A percentile compares a stretch with the other conserved stretches of the same genome.
These are phyloP conservation scores for Diaporthe eres DNA, from an alignment of 2,329 filamentous ascomycete species.

Conservation along the genomic window DNA sequence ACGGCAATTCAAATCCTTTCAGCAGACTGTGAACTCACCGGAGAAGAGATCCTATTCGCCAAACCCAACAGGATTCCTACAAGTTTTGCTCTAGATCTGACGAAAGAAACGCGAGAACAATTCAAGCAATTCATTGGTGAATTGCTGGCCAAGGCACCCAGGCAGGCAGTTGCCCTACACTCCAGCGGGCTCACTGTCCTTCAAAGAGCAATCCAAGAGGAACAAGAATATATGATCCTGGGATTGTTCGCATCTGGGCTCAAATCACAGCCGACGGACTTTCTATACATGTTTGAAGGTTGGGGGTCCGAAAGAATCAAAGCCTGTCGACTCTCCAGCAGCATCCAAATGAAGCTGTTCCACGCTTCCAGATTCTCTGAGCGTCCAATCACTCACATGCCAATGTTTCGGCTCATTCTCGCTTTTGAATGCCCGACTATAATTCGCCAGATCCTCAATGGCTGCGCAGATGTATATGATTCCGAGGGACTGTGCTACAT, in stretches of 20 bases:
- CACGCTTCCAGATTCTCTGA: not conserved
- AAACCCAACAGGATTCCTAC: no score
- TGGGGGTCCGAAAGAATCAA: accelerated
- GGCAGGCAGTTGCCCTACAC: not conserved
- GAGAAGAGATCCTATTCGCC: not conserved
- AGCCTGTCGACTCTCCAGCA: not conserved
- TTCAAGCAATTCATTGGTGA: not conserved
- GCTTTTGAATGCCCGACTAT: not conserved
- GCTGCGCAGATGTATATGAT: not conserved
- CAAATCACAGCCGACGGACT: not conserved
- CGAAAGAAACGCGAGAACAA: not conserved
- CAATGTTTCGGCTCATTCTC: not conserved
- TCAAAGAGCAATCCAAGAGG: not conserved
- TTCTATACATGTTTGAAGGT: not conserved
- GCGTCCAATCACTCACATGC: not conserved
- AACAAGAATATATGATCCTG: not conserved
- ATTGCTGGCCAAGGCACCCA: not conserved
- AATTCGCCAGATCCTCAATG: not conserved
- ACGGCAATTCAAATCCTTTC: not conserved
- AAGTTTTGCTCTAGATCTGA: no score
- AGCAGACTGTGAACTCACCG: not conserved
- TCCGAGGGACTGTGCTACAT: not conserved
- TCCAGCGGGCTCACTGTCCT: not conserved
- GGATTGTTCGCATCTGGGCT: not conserved
- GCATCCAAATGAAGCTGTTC: not conserved